A percentile compares a stretch with the other conserved stretches of the same genome.
Conservation (phyloP, 257 asterid genomes). For the Verbena officinalis region DNA sequence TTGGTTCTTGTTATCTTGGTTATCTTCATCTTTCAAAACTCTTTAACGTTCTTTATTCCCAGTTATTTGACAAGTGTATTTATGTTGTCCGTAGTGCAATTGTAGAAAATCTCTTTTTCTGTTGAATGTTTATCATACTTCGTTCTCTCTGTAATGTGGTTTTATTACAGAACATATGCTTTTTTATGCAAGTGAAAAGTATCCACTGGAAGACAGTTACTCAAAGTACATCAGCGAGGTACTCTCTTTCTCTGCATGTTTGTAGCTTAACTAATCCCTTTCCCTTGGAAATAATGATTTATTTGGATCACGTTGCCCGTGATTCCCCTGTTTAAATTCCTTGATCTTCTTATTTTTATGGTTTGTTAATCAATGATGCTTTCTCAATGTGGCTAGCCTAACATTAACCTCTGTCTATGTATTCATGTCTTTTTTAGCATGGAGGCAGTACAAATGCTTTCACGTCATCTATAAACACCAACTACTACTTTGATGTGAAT, state of each 20-base stretch:
- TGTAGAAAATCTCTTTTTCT: background rate
- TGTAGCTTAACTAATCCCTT: slow-evolving; percentile 23
- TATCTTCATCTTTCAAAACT: background rate
- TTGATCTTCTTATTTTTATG: slow-evolving; percentile 17
- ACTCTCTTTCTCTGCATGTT: slow-evolving; percentile 25
- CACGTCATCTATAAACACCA: slow-evolving; percentile 85
- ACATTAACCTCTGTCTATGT: slow-evolving; percentile 1
- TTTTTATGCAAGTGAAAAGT: slow-evolving; percentile 96
- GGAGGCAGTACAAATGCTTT: slow-evolving; percentile 99
- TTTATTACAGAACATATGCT: slow-evolving; percentile 88
- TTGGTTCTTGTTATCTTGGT: slow-evolving; percentile 23
- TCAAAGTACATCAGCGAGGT: slow-evolving; percentile 90
- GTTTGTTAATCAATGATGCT: slow-evolving; percentile 1
- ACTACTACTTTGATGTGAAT: slow-evolving; percentile 85
- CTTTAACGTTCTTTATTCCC: background rate
- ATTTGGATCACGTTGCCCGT: background rate
- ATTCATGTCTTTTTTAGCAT: slow-evolving; percentile 51
- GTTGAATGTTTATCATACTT: slow-evolving; percentile 5
- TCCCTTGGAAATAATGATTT: slow-evolving; percentile 1
- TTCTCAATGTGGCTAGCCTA: slow-evolving; percentile 18
- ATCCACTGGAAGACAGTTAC: slow-evolving; percentile 93
- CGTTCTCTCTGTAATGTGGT: slow-evolving; percentile 19
- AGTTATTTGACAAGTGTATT: background rate
- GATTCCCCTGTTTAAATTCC: slow-evolving; percentile 5
- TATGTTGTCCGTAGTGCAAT: slow-evolving; percentile 10